phyloP scores from a whole-genome alignment of 73 alveolate genomes.

The Symbiodinium natans region DNA sequence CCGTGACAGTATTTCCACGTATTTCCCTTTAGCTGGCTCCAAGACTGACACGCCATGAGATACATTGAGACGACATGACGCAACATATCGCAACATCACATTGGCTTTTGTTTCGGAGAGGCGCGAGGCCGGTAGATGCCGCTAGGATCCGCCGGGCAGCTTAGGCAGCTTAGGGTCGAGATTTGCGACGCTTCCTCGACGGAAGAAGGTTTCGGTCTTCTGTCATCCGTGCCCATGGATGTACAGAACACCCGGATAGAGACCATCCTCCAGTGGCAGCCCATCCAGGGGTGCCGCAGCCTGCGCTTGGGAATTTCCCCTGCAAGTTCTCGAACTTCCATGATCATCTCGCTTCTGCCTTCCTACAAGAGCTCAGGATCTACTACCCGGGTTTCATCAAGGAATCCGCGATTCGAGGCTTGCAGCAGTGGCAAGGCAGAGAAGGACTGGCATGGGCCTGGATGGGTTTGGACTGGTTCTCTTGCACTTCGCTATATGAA shows the following conservation, averaged over 20 bases:
- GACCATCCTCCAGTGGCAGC: constrained; percentile 70
- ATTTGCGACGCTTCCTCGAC: too few relatives aligned
- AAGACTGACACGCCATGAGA: too few relatives aligned
- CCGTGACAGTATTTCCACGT: too few relatives aligned
- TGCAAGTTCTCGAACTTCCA: background rate
- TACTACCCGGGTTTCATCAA: constrained; percentile 55
- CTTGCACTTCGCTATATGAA: too few relatives aligned
- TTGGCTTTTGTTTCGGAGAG: too few relatives aligned
- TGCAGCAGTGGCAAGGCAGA: constrained; percentile 68
- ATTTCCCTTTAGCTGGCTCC: too few relatives aligned
- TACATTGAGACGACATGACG: too few relatives aligned
- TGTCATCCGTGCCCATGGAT: background rate
- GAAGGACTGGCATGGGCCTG: constrained; percentile 33
- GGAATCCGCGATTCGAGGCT: constrained; percentile 77
- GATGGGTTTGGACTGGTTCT: background rate
- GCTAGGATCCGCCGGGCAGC: too few relatives aligned
- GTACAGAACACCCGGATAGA: constrained; percentile 12
- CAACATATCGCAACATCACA: too few relatives aligned
- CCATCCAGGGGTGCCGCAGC: constrained; percentile 65
- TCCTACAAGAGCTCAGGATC: constrained; percentile 19
- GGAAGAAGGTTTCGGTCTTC: too few relatives aligned
- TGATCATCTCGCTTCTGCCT: background rate
- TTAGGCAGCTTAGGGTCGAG: too few relatives aligned
- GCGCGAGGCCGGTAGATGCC: too few relatives aligned
- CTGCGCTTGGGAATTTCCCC: background rate